phyloP scores from a whole-genome alignment of 2,329 filamentous ascomycete genomes.

The Aspergillus floridensis region DNA sequence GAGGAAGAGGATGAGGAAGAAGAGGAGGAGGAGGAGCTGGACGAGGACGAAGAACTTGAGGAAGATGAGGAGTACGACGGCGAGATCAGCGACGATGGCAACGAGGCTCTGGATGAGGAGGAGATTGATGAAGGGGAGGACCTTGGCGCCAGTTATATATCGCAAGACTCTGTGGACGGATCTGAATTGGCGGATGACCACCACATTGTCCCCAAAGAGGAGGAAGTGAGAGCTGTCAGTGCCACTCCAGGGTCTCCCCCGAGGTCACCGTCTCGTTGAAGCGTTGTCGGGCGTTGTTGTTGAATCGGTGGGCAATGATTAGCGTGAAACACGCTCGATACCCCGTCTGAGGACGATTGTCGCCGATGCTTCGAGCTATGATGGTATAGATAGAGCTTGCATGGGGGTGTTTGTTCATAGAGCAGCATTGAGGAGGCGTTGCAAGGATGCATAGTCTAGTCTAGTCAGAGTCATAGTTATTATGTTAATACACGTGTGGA shows the following conservation, averaged over 20 bases:
- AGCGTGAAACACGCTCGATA: slow-evolving; percentile 1
- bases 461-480: neutral
- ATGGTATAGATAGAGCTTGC: slow-evolving; percentile 3
- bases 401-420: slow-evolving; percentile 7
- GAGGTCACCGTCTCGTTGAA: slow-evolving; percentile 6
- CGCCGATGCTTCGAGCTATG: neutral
- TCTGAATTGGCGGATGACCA: slow-evolving; percentile 44
- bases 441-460: slow-evolving; percentile 2
- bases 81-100: slow-evolving; percentile 50
- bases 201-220: slow-evolving; percentile 20
- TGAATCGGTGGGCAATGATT: neutral
- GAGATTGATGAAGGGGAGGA: slow-evolving; percentile 55
- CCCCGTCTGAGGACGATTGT: slow-evolving; percentile 2
- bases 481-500: neutral
- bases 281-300: neutral
- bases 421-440: slow-evolving; percentile 6
- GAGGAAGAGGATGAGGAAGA: slow-evolving; percentile 48
- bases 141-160: slow-evolving; percentile 37
- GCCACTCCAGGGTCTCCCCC: neutral
- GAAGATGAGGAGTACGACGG: slow-evolving; percentile 41
- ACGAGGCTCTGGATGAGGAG: slow-evolving; percentile 48
- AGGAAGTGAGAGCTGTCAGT: neutral
- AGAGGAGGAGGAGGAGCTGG: slow-evolving; percentile 46
- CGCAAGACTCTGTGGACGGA: slow-evolving; percentile 46
- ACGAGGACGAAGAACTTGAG: slow-evolving; percentile 47